Evolutionary conservation across 768 basidiomycete species (phyloP).

Genomic region (Suillus subluteus): DNA sequence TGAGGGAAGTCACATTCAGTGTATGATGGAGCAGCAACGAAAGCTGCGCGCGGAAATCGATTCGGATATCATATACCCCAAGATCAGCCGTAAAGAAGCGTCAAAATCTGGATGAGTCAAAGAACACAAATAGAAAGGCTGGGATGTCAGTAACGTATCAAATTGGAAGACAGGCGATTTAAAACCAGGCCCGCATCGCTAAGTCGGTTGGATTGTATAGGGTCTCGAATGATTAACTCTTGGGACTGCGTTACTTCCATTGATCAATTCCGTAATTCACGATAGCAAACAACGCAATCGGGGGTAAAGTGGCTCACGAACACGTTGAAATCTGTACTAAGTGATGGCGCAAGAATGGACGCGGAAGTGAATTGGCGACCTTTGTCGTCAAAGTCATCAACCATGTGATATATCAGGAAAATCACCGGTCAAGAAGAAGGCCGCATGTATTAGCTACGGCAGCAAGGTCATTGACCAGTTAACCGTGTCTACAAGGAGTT

Average conservation of each 20-base stretch:
- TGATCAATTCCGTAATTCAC: slow-evolving; percentile 37
- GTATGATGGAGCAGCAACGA: slow-evolving; percentile 27
- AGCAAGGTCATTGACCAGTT: slow-evolving; percentile 12
- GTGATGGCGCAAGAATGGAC: slow-evolving; percentile 30
- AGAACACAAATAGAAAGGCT: slow-evolving; percentile 21
- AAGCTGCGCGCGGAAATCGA: slow-evolving; percentile 27
- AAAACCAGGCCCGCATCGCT: slow-evolving; percentile 32
- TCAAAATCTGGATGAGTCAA: slow-evolving; percentile 22
- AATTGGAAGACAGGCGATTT: slow-evolving; percentile 31
- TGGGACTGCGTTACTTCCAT: slow-evolving; percentile 37
- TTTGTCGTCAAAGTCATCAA: slow-evolving; percentile 17
- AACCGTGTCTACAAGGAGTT: slow-evolving; percentile 30
- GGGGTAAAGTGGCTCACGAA: slow-evolving; percentile 30
- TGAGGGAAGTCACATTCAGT: slow-evolving; percentile 20
- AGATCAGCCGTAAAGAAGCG: slow-evolving; percentile 26
- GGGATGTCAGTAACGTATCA: slow-evolving; percentile 32
- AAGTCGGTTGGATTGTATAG: slow-evolving; percentile 15
- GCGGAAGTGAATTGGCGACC: slow-evolving; percentile 21
- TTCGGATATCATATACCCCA: slow-evolving; percentile 35
- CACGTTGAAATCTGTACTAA: slow-evolving; percentile 33
- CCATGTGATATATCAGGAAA: slow-evolving; percentile 35
- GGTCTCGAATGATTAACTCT: slow-evolving; percentile 31
- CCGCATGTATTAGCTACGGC: slow-evolving; percentile 9
- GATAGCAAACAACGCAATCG: slow-evolving; percentile 27
- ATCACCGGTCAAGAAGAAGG: slow-evolving; percentile 29